phyloP scores from a whole-genome alignment of 768 basidiomycete genomes.

The Russula compacta region DNA sequence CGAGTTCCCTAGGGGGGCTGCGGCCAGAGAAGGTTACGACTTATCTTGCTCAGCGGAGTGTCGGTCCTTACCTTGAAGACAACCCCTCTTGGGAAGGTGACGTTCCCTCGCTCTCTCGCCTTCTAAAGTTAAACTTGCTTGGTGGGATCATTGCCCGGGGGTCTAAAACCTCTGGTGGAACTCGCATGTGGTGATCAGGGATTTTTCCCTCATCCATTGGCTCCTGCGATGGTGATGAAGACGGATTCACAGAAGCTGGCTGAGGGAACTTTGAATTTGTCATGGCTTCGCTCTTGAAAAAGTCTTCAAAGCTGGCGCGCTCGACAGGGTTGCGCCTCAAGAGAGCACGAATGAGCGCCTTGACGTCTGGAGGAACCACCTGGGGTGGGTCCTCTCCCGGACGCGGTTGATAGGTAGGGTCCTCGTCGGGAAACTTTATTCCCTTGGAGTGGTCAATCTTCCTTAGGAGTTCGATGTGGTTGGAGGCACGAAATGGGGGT shows the following conservation, averaged over 20 bases:
- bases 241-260: slow-evolving; percentile 30
- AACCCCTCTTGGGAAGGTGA: slow-evolving; percentile 5
- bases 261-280: slow-evolving; percentile 71
- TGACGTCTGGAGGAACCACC: slow-evolving; percentile 72
- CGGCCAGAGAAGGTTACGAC: background rate
- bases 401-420: slow-evolving; percentile 41
- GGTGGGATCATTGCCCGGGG: slow-evolving; percentile 76
- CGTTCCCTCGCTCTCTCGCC: slow-evolving; percentile 24
- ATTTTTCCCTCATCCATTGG: slow-evolving; percentile 31
- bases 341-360: slow-evolving; percentile 75
- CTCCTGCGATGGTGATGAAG: slow-evolving; percentile 23
- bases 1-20: background rate
- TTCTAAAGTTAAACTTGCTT: slow-evolving; percentile 65
- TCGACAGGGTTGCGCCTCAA: slow-evolving; percentile 79
- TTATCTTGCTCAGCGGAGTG: background rate
- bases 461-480: slow-evolving; percentile 91
- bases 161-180: slow-evolving; percentile 74
- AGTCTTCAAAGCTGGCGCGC: slow-evolving; percentile 83
- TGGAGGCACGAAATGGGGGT: slow-evolving; percentile 91
- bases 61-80: slow-evolving; percentile 4
- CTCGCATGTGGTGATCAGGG: slow-evolving; percentile 64
- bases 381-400: slow-evolving; percentile 39
- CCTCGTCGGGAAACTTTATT: slow-evolving; percentile 92
- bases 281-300: slow-evolving; percentile 75
- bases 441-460: slow-evolving; percentile 89